Evolutionary conservation across 2,329 filamentous ascomycete genomes (phyloP).

Genomic region (Dothiorella sarmentorum): DNA sequence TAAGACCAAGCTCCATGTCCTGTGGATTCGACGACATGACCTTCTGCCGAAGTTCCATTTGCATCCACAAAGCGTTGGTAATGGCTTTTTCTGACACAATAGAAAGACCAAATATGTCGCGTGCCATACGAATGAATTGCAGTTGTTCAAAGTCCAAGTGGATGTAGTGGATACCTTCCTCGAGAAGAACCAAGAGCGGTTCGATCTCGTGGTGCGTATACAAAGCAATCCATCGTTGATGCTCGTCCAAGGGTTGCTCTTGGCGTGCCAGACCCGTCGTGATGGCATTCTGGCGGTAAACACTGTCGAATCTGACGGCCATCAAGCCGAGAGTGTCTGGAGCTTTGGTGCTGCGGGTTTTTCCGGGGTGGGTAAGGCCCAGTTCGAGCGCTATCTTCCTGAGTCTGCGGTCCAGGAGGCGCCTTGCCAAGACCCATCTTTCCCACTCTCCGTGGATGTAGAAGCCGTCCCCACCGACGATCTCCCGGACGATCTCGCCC

Average conservation of each 20-base stretch:
- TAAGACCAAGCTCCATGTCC: conserved; percentile 53
- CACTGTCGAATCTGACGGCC: conserved; percentile 52
- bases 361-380: conserved; percentile 46
- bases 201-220: conserved; percentile 55
- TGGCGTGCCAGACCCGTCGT: conserved; percentile 29
- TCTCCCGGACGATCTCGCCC: conserved; percentile 56
- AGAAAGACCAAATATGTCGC: conserved; percentile 53
- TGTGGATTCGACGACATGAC: conserved; percentile 52
- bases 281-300: conserved; percentile 47
- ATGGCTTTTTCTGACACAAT: conserved; percentile 55
- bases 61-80: conserved; percentile 56
- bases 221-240: conserved; percentile 48
- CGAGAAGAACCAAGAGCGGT: conserved; percentile 53
- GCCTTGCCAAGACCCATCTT: conserved; percentile 54
- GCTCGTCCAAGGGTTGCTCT: conserved; percentile 36
- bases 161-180: conserved; percentile 59
- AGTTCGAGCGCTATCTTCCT: conserved; percentile 46
- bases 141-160: conserved; percentile 59
- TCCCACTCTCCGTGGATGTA: conserved; percentile 58
- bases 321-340: conserved; percentile 48
- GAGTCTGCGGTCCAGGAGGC: conserved; percentile 52
- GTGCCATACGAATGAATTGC: conserved; percentile 51
- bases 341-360: conserved; percentile 43
- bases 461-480: conserved; percentile 58
- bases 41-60: conserved; percentile 54